Base-by-base conservation (phyloP, 768 basidiomycete genomes). In the Trametes gibbosa region DNA sequence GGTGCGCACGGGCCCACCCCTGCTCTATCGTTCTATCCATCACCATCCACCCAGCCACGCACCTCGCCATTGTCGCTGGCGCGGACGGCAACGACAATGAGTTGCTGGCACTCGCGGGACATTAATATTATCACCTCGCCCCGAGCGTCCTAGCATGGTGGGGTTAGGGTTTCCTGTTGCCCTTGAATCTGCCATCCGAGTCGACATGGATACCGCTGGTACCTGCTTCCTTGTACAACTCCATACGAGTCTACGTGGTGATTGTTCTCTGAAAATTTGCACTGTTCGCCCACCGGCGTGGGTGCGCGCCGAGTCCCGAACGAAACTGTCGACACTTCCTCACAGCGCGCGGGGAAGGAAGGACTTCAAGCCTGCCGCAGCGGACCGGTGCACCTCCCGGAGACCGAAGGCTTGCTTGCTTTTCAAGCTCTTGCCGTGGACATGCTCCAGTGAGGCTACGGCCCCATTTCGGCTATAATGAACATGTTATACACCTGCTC, bases 1-100 rank as follows among this genome's bases (percentile, higher is more conserved):
- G 19, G 47, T 46, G 55, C 64, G 66, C 64, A 62, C 63, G 63
- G 63, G 63, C 66, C 63, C 50, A 32, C 25, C 19, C 43, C 48
- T 27, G 29, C 25, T 42, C 47, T 39, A 40, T 37, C 47, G 34
- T 17, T 48, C 41, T 10, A 14, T 50, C 41, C 56, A 35, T 24
- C 56, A 23, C 21, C 48, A 13, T 43, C 48, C 32, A 10, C 21
- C 48, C 19, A 12, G n/a, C 40, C 32, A 12, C 52, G 2, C n/a
- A 6, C 23, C 29, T 13, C 32, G n/a, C 32, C 5, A 34, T 40
- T 41, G 39, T 51, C 29, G 29, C 29, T 10, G 5, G n/a, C 14
- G 29, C 29, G 5, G 5, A 10, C 14, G 35, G 50, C 37, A 16
- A n/a, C 34, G 21, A 34, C 8, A 35, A 25, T 32, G 29, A 4